Conservation (phyloP, 495 filamentous ascomycete species). For the Xanthoparmelia taractica region DNA sequence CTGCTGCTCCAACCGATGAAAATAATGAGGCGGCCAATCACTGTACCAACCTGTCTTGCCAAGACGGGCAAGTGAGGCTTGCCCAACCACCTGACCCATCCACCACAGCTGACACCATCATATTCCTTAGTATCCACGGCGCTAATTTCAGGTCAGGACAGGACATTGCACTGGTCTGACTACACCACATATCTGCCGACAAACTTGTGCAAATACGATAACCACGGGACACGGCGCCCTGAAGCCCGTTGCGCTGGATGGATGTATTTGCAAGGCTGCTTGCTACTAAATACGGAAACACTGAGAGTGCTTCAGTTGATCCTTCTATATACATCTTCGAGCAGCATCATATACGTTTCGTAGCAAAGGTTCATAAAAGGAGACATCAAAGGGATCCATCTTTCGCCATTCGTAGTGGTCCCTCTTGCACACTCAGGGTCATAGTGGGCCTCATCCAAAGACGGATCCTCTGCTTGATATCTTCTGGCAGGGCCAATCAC, state of each 20-base stretch:
- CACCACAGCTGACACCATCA: background rate
- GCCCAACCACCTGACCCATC: background rate
- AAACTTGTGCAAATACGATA: background rate
- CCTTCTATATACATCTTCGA: conserved; percentile 1
- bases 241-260: background rate
- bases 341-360: background rate
- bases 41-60: background rate
- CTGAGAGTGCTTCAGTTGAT: background rate
- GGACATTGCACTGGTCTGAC: too few species aligned
- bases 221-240: background rate
- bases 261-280: conserved; percentile 1
- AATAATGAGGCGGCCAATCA: conserved; percentile 14
- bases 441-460: background rate
- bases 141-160: too few species aligned
- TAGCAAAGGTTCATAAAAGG: background rate
- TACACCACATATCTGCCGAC: background rate
- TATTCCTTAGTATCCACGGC: background rate
- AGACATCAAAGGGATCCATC: background rate
- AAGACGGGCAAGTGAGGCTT: background rate
- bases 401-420: background rate
- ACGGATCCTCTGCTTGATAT: too few species aligned
- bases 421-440: background rate
- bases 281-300: background rate
- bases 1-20: background rate
- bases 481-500: conserved; percentile 1